Base-by-base conservation (phyloP, 306 rosid genomes). In the Pyrus pyrifolia region DNA sequence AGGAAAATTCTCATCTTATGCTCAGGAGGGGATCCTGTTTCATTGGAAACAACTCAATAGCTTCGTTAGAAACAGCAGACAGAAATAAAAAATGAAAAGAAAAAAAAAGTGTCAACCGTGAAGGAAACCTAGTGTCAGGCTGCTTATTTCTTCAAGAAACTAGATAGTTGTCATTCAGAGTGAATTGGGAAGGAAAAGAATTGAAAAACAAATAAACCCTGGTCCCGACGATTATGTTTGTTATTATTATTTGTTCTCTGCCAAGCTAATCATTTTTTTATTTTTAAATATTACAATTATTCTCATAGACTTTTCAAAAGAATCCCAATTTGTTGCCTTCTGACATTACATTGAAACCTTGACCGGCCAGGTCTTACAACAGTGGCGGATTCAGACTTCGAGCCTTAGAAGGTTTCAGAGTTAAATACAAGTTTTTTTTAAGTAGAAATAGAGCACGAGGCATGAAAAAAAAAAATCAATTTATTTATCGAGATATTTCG, bases 291-390 rank as follows among this genome's bases (percentile, higher is more conserved):
- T 64, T 57, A 30, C n/a, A 60, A 51, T 69, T 45, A 19, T 68
- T 70, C 27, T 23, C 7, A 15, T 46, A 60, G 17, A 66, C 68
- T 73, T 8, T 44, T 23, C 58, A 45, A 49, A 72, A 49, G 70
- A 71, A 64, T 76, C 53, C 74, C 27, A 40, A 74, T 62, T 62
- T 31, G 15, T 69, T 13, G 40, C 13, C 68, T 73, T 73, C 75
- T 49, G 8, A 30, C 1, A 30, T 27, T 55, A 2, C 23, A 72
- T 49, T 58, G 53, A 15, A n/a, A 72, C 19, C 10, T 10, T 65
- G 70, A 65, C 27, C 40, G 8, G 40, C 40, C 40, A 35, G 0
- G 40, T 35, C 40, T 6, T 6, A 9, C 9, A 35, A 35, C 40
- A 35, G 2, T 35, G 40, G 40, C 2, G 40, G 8, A 35, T 6